Evolutionary conservation across 352 stramenopile genomes (phyloP), one percentile per base, ranked within the genome.

Genomic region (Phytopythium ostracodes): DNA sequence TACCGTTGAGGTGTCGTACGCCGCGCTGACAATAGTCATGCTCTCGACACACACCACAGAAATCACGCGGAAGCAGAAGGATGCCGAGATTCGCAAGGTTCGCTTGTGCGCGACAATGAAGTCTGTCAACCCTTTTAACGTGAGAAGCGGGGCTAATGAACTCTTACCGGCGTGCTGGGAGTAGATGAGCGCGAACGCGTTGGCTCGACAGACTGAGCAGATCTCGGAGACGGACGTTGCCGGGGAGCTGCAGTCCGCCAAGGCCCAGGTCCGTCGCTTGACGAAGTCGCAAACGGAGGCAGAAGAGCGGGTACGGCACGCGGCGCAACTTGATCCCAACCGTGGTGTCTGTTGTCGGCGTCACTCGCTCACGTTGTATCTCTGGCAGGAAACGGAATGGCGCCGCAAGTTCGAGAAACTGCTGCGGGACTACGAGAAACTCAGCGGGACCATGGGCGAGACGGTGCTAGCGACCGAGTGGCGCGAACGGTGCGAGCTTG

Each of bases 51-150:
- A 38, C 8, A 18, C 44, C 51, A 17, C 55, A 89, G 87, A 96
- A 64, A 96, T 96, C 65, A 90, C 85, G 22, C 65, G 87, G n/a
- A 96, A 96, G 63, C 87, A 96, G 62, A 94, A 96, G 67, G 87
- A 96, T 33, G 84, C 87, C 0, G 84, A 96, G 63, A 87, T 94
- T 46, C 75, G 79, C 59, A 96, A 96, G 77, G 87, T 94, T 36
- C 43, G 57, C 29, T 38, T 51, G 27, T 4, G 40, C 35, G 27
- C 11, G 49, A 35, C 1, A n/a, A n/a, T n/a, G n/a, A n/a, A n/a
- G n/a, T n/a, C n/a, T n/a, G n/a, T n/a, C n/a, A n/a, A n/a, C n/a
- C n/a, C n/a, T n/a, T n/a, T n/a, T n/a, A n/a, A n/a, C n/a, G n/a
- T n/a, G n/a, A n/a, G n/a, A 12, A n/a, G 11, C 17, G 9, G 8